A percentile compares a stretch with the other conserved stretches of the same genome.
Evolutionary conservation across 257 asterid species (phyloP).

Genomic region (Solanum acaule): DNA sequence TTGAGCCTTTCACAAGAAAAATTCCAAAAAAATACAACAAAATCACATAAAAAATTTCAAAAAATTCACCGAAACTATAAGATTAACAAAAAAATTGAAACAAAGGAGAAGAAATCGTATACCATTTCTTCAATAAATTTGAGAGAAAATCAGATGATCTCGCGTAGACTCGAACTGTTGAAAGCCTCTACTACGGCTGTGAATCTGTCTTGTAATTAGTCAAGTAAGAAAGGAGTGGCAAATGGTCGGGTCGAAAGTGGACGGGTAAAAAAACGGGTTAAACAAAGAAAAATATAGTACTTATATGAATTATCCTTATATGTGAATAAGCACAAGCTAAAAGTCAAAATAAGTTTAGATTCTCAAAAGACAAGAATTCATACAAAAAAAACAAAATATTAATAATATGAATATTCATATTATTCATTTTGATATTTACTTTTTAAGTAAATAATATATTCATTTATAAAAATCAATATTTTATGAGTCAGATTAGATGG

Average conservation of each 20-base stretch:
- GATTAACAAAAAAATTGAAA: fast-evolving
- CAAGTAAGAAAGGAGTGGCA: not conserved
- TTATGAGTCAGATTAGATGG: no score
- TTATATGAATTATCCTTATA: no score
- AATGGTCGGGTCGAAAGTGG: not conserved
- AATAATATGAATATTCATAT: not conserved
- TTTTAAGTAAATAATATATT: no score
- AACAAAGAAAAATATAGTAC: no score
- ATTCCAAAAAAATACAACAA: not conserved
- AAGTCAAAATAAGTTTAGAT: no score
- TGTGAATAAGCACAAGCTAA: no score
- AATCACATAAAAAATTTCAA: not conserved
- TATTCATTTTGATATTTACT: no score
- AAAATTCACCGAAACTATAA: not conserved
- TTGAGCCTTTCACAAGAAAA: conserved; percentile 26
- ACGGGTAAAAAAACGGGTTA: not conserved
- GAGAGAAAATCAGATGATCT: not conserved
- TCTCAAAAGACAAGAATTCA: no score
- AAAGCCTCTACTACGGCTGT: not conserved
- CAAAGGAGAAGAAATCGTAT: not conserved
- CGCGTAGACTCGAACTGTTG: not conserved
- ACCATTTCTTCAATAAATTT: not conserved
- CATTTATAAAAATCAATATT: no score
- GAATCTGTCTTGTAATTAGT: not conserved
- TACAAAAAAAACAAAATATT: no score